Conservation (phyloP, 306 rosid species). For the Begonia fuchsioides region DNA sequence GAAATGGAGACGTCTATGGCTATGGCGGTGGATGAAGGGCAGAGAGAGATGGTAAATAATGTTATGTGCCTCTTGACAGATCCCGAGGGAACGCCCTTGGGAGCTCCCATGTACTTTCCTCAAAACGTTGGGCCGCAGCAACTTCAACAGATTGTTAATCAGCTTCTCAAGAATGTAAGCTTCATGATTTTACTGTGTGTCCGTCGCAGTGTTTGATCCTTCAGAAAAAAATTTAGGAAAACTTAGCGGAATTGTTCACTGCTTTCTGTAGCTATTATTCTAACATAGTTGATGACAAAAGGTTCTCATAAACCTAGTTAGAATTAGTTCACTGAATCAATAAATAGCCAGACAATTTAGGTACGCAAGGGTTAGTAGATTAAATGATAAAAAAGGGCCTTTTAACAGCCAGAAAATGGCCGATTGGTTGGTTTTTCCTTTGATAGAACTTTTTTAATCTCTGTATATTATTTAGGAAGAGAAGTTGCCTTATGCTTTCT, state of each 20-base stretch:
- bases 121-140: slow-evolving; percentile 58
- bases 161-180: slow-evolving; percentile 49
- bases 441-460: too few species aligned
- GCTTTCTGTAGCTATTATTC: too few species aligned
- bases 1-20: background rate
- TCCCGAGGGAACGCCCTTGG: slow-evolving; percentile 57
- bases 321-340: too few species aligned
- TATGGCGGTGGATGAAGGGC: slow-evolving; percentile 19
- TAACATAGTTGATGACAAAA: too few species aligned
- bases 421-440: background rate
- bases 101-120: slow-evolving; percentile 53
- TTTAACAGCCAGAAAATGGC: background rate
- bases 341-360: too few species aligned
- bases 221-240: too few species aligned
- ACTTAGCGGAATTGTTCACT: too few species aligned
- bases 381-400: too few species aligned
- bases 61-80: slow-evolving; percentile 63
- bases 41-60: slow-evolving; percentile 17
- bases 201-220: too few species aligned
- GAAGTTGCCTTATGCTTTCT: slow-evolving; percentile 79
- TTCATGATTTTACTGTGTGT: background rate
- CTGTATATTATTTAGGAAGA: slow-evolving; percentile 45
- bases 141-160: slow-evolving; percentile 67
- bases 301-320: too few species aligned
- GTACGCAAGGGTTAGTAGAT: too few species aligned